phyloP scores from a whole-genome alignment of 257 asterid species.

The Nicotiana otophora region DNA sequence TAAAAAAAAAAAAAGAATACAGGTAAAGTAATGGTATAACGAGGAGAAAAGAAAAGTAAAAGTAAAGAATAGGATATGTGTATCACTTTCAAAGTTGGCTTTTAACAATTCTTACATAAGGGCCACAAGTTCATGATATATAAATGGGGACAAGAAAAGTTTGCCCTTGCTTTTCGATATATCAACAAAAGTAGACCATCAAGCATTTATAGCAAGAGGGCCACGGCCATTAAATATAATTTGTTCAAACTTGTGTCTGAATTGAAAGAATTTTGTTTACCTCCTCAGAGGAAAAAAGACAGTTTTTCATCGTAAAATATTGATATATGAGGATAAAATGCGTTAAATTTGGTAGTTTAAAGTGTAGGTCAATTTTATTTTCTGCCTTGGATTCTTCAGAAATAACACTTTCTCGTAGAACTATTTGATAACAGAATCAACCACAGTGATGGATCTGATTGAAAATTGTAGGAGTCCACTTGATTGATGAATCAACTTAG shows the following conservation, averaged over 20 bases:
- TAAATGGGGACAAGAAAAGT: constrained; percentile 15
- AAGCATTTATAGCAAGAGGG: constrained; percentile 51
- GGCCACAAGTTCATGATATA: constrained; percentile 43
- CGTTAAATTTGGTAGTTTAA: constrained; percentile 23
- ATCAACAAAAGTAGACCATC: constrained; percentile 27
- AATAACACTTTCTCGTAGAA: not conserved
- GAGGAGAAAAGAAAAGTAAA: constrained; percentile 9
- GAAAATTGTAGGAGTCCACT: not conserved
- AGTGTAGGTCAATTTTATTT: constrained; percentile 8
- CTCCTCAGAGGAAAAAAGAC: not conserved
- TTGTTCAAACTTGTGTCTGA: constrained; percentile 22
- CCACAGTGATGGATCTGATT: not conserved
- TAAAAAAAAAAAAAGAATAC: not conserved
- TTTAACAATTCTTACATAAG: constrained; percentile 23
- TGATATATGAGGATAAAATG: constrained; percentile 2
- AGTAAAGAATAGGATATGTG: constrained; percentile 17
- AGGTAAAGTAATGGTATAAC: constrained; percentile 17
- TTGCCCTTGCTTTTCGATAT: constrained; percentile 28
- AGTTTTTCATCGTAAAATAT: not conserved
- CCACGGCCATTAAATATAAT: constrained; percentile 44
- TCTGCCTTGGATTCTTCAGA: constrained; percentile 49
- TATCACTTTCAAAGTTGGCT: constrained; percentile 25
- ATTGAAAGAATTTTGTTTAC: constrained; percentile 7
- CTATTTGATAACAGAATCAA: not conserved
- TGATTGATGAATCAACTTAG: not conserved